Evolutionary conservation across 495 filamentous ascomycete genomes (phyloP), one percentile per base, ranked within the genome.

Genomic region (Aspergillus conjunctus): DNA sequence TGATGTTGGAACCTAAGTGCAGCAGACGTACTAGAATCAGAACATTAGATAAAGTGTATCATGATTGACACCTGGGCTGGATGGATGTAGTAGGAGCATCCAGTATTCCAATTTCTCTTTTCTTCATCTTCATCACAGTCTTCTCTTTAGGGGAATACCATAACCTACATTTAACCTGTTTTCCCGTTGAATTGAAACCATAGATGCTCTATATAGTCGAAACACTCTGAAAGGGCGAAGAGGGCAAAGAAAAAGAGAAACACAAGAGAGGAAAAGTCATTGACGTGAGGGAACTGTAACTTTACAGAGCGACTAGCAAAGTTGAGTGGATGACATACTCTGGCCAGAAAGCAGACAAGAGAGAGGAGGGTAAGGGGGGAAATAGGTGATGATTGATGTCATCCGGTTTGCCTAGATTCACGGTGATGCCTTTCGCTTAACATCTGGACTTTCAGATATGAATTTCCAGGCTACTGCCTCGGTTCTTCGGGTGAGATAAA

Each of bases 151-250:
- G 51, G 51, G 54, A 31, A 61, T 56, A 58, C 20, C 60, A 55
- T 32, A 58, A 64, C 64, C 60, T 66, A 67, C 61, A 62, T 62
- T 53, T 32, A 49, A 51, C 58, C 51, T n/a, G 11, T 33, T 44
- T 39, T 56, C 60, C 62, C 60, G 12, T 51, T 44, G 55, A 26
- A 65, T 46, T 61, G 54, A 65, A 56, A 55, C 56, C 59, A 65
- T 68, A 60, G 34, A 65, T 68, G 66, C 56, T 65, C 60, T 68
- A 68, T 68, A 63, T 63, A 67, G 60, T 54, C 56, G 48, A 52
- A 51, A 62, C 48, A 58, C 50, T 61, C 46, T 56, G 60, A 58
- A 58, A 50, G 34, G 49, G 33, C 5, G 39, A 55, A 58, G 58
- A 46, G 31, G 51, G 37, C 46, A 51, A 53, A 44, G 34, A 34